Conservation (phyloP, 2,329 filamentous ascomycete species). For the Phyllosticta citriasiana region DNA sequence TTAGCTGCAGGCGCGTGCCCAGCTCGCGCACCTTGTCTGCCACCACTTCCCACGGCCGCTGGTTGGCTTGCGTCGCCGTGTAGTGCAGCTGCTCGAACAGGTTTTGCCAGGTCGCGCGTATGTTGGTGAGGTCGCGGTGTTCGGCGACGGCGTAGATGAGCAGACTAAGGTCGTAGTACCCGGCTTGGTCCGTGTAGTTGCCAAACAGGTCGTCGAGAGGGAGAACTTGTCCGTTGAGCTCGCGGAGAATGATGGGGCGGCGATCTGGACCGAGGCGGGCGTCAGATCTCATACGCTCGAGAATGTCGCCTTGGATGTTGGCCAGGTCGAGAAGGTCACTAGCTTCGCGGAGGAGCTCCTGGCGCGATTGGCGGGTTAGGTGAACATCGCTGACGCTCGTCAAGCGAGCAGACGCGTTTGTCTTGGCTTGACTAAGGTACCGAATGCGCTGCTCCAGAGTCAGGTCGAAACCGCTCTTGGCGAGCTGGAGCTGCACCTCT, state of each 20-base stretch:
- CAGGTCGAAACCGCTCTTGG: constrained; percentile 70
- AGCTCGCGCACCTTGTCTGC: constrained; percentile 49
- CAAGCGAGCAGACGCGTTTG: constrained; percentile 79
- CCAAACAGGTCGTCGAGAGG: constrained; percentile 83
- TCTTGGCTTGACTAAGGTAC: constrained; percentile 81
- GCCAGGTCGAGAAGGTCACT: constrained; percentile 82
- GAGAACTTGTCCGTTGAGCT: constrained; percentile 69
- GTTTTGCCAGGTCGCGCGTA: constrained; percentile 73
- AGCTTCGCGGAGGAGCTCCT: constrained; percentile 75
- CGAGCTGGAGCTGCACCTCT: constrained; percentile 72
- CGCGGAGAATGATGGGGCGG: constrained; percentile 52
- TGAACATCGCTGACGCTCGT: constrained; percentile 53
- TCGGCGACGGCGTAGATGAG: constrained; percentile 88
- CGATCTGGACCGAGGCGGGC: constrained; percentile 55
- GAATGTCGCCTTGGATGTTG: constrained; percentile 85
- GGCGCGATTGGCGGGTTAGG: constrained; percentile 59
- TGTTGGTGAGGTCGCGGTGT: constrained; percentile 77
- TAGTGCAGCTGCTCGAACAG: constrained; percentile 59
- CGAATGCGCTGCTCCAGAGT: constrained; percentile 78
- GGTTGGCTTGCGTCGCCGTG: constrained; percentile 37
- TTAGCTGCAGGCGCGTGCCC: constrained; percentile 45
- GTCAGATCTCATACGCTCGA: constrained; percentile 69
- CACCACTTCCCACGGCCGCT: constrained; percentile 60
- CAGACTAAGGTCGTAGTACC: constrained; percentile 88
- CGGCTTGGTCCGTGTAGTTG: constrained; percentile 77